These are phyloP conservation scores for Sesbania bispinosa DNA, from an alignment of 306 rosid genomes.

Conservation along the genomic window DNA sequence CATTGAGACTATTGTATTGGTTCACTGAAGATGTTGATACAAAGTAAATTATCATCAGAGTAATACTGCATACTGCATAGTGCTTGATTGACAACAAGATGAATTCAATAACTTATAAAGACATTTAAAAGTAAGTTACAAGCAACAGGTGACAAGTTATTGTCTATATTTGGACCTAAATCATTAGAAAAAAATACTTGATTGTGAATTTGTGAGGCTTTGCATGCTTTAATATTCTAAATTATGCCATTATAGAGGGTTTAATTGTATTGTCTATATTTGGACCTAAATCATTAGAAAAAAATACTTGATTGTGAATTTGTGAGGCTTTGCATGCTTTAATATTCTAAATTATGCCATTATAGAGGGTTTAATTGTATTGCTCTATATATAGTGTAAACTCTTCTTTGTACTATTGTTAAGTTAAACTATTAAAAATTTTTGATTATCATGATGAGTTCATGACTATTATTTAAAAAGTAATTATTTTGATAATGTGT, in stretches of 20 bases:
- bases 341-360: not conserved
- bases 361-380: not conserved
- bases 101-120: not conserved
- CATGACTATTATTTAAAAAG: not conserved
- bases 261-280: not conserved
- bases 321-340: slow-evolving; percentile 23
- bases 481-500: not conserved
- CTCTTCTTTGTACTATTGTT: not conserved
- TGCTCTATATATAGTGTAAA: not conserved
- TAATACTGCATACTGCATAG: not conserved
- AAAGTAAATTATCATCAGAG: not conserved
- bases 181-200: slow-evolving; percentile 26
- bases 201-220: slow-evolving; percentile 12
- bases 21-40: not conserved
- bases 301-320: slow-evolving; percentile 21
- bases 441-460: not conserved
- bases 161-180: not conserved
- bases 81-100: slow-evolving; percentile 5
- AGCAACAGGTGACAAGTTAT: slow-evolving; percentile 14
- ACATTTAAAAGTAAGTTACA: not conserved
- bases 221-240: slow-evolving; percentile 23
- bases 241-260: not conserved
- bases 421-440: not conserved
- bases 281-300: slow-evolving; percentile 23
- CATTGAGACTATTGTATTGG: too few species aligned